Evolutionary conservation across 352 stramenopile genomes (phyloP), one percentile per base, ranked within the genome.

Genomic region (Phytopythium ostracodes): DNA sequence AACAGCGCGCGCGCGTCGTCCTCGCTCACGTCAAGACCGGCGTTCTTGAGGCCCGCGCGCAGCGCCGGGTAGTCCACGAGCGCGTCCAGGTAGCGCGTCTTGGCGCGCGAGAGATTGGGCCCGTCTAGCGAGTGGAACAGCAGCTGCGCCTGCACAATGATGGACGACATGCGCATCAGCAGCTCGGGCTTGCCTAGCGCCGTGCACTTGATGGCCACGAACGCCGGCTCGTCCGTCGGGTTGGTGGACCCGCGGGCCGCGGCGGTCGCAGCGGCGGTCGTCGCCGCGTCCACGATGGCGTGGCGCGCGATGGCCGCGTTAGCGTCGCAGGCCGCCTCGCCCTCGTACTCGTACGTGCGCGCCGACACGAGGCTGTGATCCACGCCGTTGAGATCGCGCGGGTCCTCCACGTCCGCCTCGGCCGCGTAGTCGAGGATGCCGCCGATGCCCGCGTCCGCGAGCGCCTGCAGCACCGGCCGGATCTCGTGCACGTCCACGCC

Each of bases 381-480:
- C 33, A 92, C 84, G 29, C 87, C 84, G 58, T 87, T 91, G 12
- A 94, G 66, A 51, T 90, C 79, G 38, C 81, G 87, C 46, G 82
- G 84, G 60, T 94, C 72, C 61, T 87, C 81, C 7, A 97, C 83
- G 63, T 98, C 92, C 36, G 85, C 87, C 67, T 99, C 97, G 10
- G 96, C 97, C 4, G 96, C 96, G 77, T 99, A 99, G 73, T 99
- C 97, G 12, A 99, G 74, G 62, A 99, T 99, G 36, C 81, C 86
- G 14, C 93, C 92, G 56, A 99, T 96, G 18, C 91, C 91, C 2
- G 85, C 81, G 24, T 80, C 53, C 31, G 87, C 64, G 35, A 98
- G 75, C 46, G 96, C 76, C 24, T 78, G 50, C 27, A 97, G 80
- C 35, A 89, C 78, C 14, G 89, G 88, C 14, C 84, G 76, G 64